Conservation (phyloP, 2,329 filamentous ascomycete species). For the Immersiporthe knoxdaviesiana region DNA sequence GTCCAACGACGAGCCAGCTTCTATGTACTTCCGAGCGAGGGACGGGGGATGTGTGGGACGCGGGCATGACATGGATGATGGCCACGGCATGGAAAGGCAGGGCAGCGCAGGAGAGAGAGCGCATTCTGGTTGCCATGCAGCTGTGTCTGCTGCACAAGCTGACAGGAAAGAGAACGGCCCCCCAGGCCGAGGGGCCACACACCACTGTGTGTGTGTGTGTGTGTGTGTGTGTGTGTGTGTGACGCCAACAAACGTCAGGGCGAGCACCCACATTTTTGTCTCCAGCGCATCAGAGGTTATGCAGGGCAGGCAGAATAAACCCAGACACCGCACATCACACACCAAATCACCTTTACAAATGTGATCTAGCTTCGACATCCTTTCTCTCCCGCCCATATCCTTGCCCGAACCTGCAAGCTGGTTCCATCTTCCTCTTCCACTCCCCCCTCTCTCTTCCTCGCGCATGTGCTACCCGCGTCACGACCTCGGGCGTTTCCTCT, state of each 20-base stretch:
- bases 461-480: no score
- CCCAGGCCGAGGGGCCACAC: neutral
- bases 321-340: constrained; percentile 12
- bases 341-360: constrained; percentile 12
- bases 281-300: constrained; percentile 16
- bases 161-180: neutral
- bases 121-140: constrained; percentile 6
- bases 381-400: neutral
- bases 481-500: neutral
- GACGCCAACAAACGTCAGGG: constrained; percentile 16
- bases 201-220: constrained; percentile 5
- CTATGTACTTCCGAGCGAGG: neutral
- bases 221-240: no score
- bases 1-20: constrained; percentile 21
- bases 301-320: neutral
- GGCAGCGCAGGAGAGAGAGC: neutral
- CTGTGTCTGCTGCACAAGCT: neutral
- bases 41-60: neutral
- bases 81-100: neutral
- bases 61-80: neutral
- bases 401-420: neutral
- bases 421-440: neutral
- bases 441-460: constrained; percentile 3
- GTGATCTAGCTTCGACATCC: constrained; percentile 1
- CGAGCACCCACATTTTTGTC: constrained; percentile 19